Conservation (phyloP, 1,284 basidiomycete species). For the Ceratobasidium papillatum region DNA sequence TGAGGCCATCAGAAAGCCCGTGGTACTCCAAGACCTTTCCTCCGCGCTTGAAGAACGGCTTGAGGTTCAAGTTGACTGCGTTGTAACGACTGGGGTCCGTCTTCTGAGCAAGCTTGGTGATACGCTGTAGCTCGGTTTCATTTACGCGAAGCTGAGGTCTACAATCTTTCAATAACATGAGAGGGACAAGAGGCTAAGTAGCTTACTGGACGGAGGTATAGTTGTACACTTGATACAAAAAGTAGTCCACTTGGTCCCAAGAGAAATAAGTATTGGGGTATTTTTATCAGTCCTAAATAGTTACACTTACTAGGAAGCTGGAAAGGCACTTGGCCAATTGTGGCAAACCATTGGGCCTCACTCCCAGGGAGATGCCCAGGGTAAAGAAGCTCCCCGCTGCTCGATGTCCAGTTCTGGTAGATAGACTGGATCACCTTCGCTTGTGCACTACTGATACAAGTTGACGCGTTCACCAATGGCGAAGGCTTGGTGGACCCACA, state of each 20-base stretch:
- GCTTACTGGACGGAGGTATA: constrained; percentile 18
- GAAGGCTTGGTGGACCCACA: constrained; percentile 7
- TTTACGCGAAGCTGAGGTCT: neutral
- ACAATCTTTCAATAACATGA: neutral
- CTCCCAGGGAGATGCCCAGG: neutral
- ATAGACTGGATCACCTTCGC: neutral
- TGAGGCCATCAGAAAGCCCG: constrained; percentile 5
- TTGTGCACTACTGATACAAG: neutral
- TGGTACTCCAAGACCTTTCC: constrained; percentile 27
- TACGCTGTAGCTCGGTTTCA: constrained; percentile 23
- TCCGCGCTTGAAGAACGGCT: constrained; percentile 23
- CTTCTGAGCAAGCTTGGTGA: neutral
- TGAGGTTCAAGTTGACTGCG: constrained; percentile 19
- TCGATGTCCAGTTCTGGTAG: constrained; percentile 23
- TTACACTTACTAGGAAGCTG: neutral
- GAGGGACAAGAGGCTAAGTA: too few species aligned
- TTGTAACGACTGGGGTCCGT: constrained; percentile 16
- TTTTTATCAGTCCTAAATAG: neutral
- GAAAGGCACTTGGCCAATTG: neutral
- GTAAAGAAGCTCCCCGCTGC: constrained; percentile 5
- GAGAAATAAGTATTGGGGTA: neutral
- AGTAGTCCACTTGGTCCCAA: neutral
- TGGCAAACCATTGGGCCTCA: constrained; percentile 4
- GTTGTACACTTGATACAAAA: constrained; percentile 28
- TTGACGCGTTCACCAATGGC: neutral